Percentiles rank a stretch among this genome's conserved stretches.
These are phyloP conservation scores for Mycena venus DNA, from an alignment of 768 basidiomycete genomes.

Conservation along the genomic window DNA sequence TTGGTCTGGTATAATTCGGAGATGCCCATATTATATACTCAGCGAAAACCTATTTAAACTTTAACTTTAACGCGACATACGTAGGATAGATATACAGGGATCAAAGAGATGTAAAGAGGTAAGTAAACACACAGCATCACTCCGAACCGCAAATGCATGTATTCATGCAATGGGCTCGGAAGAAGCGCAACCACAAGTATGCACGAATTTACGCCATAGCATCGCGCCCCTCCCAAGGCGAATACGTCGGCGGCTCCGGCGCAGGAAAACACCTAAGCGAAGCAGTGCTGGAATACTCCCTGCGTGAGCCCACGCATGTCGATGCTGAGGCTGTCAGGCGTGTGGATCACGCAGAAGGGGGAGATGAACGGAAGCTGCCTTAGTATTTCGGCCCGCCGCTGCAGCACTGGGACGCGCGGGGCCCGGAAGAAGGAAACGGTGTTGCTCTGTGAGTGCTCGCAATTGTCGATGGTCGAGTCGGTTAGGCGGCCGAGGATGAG, in stretches of 20 bases:
- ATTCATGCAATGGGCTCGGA: too few relatives aligned
- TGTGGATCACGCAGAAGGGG: neutral
- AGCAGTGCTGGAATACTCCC: neutral
- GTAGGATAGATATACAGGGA: too few relatives aligned
- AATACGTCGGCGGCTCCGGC: neutral
- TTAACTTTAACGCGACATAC: too few relatives aligned
- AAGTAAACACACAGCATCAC: too few relatives aligned
- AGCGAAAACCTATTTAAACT: too few relatives aligned
- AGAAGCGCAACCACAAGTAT: too few relatives aligned
- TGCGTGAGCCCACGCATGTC: slow-evolving; percentile 7
- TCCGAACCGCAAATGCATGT: too few relatives aligned
- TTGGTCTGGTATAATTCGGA: too few relatives aligned
- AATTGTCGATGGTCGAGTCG: slow-evolving; percentile 5
- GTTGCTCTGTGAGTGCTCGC: slow-evolving; percentile 12
- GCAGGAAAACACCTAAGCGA: neutral
- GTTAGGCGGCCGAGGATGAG: neutral
- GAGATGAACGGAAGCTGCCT: neutral
- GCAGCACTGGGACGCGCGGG: slow-evolving; percentile 1
- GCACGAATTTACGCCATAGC: neutral
- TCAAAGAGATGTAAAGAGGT: too few relatives aligned
- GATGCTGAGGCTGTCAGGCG: neutral
- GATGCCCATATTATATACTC: too few relatives aligned
- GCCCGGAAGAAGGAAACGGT: neutral
- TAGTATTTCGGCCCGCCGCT: slow-evolving; percentile 12
- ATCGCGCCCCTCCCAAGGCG: slow-evolving; percentile 18